Conservation (phyloP, 441 rosid genomes). For the Brassica hybrid region DNA sequence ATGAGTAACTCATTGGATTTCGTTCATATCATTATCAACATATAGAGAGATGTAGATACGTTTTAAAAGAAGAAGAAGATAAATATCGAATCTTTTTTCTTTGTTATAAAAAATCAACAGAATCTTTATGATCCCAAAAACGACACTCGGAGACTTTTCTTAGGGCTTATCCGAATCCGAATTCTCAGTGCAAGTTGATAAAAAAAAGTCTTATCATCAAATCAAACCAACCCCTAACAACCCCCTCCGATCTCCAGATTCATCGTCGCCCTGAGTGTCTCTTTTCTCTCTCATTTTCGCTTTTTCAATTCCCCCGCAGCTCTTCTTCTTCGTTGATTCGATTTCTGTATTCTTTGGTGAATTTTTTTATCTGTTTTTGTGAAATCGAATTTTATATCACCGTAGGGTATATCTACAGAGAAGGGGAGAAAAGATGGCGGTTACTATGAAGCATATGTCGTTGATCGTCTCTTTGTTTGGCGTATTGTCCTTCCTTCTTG, state of each 20-base stretch:
- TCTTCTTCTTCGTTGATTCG: background rate
- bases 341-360: background rate
- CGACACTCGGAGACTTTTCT: slow-evolving; percentile 8
- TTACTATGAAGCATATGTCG: slow-evolving; percentile 70
- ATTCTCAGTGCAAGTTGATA: slow-evolving; percentile 16
- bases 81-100: no score
- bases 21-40: no score
- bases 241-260: slow-evolving; percentile 11
- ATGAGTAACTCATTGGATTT: no score
- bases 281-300: background rate
- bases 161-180: slow-evolving; percentile 20
- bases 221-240: background rate
- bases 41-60: no score
- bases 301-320: background rate
- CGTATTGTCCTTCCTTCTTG: slow-evolving; percentile 68
- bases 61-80: no score
- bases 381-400: background rate
- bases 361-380: background rate
- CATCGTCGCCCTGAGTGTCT: slow-evolving; percentile 21
- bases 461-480: slow-evolving; percentile 66
- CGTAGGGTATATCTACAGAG: background rate
- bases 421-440: slow-evolving; percentile 51
- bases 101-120: background rate
- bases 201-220: background rate
- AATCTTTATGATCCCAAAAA: background rate